These are phyloP conservation scores for Cicer chorassanicum DNA, from an alignment of 306 rosid genomes.

Conservation along the genomic window DNA sequence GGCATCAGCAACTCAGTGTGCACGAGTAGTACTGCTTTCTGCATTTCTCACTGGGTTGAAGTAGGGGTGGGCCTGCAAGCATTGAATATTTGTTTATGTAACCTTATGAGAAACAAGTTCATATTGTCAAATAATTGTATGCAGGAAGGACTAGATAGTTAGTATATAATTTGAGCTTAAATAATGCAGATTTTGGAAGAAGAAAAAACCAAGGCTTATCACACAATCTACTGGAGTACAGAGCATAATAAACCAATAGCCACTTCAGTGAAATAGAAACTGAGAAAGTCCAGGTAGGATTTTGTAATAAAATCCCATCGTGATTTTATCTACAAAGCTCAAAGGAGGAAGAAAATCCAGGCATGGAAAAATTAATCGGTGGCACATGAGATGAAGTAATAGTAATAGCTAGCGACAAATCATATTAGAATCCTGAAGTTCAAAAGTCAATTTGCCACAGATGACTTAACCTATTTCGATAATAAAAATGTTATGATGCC, in stretches of 20 bases:
- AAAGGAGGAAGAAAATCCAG: not conserved
- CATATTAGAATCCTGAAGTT: slow-evolving; percentile 24
- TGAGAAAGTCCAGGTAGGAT: not conserved
- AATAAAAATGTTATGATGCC: not conserved
- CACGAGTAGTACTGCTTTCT: slow-evolving; percentile 76
- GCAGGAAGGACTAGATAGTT: not conserved
- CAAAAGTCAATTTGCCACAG: slow-evolving; percentile 7
- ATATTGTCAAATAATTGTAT: not conserved
- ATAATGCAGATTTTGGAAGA: not conserved
- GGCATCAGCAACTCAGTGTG: slow-evolving; percentile 54
- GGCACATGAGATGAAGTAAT: slow-evolving; percentile 3
- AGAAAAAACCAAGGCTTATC: not conserved
- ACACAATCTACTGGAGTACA: not conserved
- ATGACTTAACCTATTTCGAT: not conserved
- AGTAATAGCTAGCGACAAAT: not conserved
- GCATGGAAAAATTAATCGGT: not conserved
- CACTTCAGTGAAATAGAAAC: not conserved
- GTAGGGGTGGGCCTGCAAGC: slow-evolving; percentile 84
- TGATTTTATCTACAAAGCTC: not conserved
- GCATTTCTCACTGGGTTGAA: slow-evolving; percentile 77
- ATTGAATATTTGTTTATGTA: slow-evolving; percentile 6
- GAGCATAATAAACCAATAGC: slow-evolving; percentile 1
- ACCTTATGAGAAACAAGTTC: slow-evolving; percentile 20
- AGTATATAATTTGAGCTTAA: not conserved
- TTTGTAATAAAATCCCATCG: not conserved